Evolutionary conservation across 345 rosid species (phyloP).

Genomic region (Camelina laxa): DNA sequence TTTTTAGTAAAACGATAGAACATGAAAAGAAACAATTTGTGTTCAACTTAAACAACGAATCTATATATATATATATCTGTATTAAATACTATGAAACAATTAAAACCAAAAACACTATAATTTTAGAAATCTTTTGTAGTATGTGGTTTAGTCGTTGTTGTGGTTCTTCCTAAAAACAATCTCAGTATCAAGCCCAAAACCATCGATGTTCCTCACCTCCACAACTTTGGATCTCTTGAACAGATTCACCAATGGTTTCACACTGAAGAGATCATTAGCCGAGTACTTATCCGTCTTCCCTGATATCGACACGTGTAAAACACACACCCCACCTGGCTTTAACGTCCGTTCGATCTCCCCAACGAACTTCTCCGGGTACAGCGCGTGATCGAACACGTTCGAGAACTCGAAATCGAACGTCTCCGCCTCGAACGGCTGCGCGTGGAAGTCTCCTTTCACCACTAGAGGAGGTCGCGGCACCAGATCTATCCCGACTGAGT

Average conservation of each 20-base stretch:
- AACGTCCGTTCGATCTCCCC: conserved; percentile 90
- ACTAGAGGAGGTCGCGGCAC: conserved; percentile 91
- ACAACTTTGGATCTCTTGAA: conserved; percentile 67
- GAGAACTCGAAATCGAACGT: conserved; percentile 93
- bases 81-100: background rate
- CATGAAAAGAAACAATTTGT: background rate
- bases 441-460: conserved; percentile 80
- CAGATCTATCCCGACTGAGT: conserved; percentile 85
- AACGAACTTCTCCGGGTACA: conserved; percentile 77
- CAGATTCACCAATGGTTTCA: conserved; percentile 61
- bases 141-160: background rate
- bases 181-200: conserved; percentile 95
- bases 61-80: background rate
- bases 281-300: conserved; percentile 81
- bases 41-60: background rate
- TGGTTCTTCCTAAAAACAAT: conserved; percentile 69
- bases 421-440: conserved; percentile 68
- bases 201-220: conserved; percentile 70
- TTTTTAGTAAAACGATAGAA: background rate
- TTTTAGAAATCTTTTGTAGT: no score
- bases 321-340: conserved; percentile 75
- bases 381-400: conserved; percentile 96
- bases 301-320: conserved; percentile 71
- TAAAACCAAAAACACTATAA: background rate
- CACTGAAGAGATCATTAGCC: conserved; percentile 78